Evolutionary conservation across 176 grass and related monocot genomes (phyloP).

Genomic region (Phragmites australis): DNA sequence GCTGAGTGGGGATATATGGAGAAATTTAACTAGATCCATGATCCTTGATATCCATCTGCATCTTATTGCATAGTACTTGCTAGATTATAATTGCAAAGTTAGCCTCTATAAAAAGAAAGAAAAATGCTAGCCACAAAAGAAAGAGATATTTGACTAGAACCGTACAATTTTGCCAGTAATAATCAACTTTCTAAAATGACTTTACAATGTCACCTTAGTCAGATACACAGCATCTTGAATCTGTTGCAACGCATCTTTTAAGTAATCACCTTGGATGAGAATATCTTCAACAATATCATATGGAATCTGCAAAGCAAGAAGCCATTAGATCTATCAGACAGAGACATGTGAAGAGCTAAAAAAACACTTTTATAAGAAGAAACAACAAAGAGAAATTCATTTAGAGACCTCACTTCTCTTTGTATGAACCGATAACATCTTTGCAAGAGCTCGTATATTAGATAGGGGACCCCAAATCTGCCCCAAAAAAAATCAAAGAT

Average conservation of each 20-base stretch:
- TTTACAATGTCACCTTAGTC: constrained; percentile 59
- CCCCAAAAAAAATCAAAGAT: too few species aligned
- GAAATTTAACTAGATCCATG: too few species aligned
- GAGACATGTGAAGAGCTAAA: not conserved
- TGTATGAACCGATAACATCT: constrained; percentile 65
- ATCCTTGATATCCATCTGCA: too few species aligned
- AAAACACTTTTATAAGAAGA: not conserved
- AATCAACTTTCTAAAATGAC: not conserved
- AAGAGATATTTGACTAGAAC: not conserved
- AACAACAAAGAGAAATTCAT: not conserved
- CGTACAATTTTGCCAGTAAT: not conserved
- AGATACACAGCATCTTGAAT: constrained; percentile 77
- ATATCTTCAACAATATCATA: constrained; percentile 80
- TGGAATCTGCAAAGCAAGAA: constrained; percentile 56
- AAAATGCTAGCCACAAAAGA: not conserved
- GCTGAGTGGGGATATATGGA: not conserved
- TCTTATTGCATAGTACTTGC: too few species aligned
- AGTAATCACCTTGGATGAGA: constrained; percentile 72
- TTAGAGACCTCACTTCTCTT: constrained; percentile 61
- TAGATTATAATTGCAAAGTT: not conserved
- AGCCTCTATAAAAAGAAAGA: not conserved
- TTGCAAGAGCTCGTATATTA: constrained; percentile 70
- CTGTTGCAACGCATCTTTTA: constrained; percentile 75
- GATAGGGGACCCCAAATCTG: constrained; percentile 75
- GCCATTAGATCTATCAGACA: constrained; percentile 12